Conservation (phyloP, 2,329 filamentous ascomycete species). For the Sporothrix euskadiensis region DNA sequence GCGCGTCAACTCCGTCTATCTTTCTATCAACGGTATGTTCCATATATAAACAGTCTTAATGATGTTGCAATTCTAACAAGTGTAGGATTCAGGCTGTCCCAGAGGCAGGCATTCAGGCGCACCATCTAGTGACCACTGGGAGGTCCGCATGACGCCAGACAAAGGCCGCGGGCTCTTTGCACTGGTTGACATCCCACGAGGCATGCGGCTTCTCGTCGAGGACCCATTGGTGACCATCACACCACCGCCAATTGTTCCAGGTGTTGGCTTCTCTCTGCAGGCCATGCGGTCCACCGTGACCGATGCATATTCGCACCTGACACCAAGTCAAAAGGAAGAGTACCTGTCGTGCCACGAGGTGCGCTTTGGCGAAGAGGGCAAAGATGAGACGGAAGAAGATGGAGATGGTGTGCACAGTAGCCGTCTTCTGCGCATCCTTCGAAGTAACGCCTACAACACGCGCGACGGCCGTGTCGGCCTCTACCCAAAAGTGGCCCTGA, state of each 20-base stretch:
- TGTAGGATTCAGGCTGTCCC: neutral
- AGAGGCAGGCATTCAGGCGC: neutral
- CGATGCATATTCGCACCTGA: conserved; percentile 29
- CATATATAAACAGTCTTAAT: neutral
- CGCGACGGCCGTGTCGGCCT: conserved; percentile 33
- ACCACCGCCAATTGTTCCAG: conserved; percentile 36
- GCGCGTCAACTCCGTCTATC: neutral
- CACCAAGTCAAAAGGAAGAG: conserved; percentile 35
- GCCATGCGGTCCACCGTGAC: conserved; percentile 42
- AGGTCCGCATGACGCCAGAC: conserved; percentile 34
- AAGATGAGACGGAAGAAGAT: conserved; percentile 18
- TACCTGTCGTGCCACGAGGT: conserved; percentile 39
- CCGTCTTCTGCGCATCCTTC: conserved; percentile 41
- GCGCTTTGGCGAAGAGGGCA: conserved; percentile 33
- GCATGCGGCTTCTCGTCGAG: conserved; percentile 46
- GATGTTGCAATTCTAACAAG: neutral
- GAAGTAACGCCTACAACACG: conserved; percentile 46
- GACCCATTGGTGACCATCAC: conserved; percentile 41
- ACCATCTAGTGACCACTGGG: conserved; percentile 24
- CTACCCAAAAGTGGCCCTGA: conserved; percentile 41
- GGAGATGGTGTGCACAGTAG: neutral
- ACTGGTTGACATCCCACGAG: conserved; percentile 38
- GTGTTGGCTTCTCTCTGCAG: conserved; percentile 37
- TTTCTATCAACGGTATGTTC: neutral
- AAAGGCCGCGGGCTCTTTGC: conserved; percentile 49